Base-by-base conservation (phyloP, 2,329 filamentous ascomycete genomes). In the Karstenula rhodostoma region DNA sequence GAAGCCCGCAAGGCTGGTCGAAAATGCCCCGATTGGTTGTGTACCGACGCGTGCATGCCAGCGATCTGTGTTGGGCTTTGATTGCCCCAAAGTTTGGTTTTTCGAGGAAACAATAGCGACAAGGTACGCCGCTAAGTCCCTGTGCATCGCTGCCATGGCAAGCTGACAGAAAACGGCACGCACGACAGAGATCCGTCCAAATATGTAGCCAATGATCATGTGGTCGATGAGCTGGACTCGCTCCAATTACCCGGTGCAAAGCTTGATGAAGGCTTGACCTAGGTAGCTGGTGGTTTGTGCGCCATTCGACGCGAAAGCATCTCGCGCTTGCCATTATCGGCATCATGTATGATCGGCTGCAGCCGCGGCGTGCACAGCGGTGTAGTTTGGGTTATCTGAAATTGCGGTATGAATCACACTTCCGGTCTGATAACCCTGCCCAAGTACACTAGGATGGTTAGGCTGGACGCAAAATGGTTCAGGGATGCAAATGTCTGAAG, bases 81-180 rank as follows among this genome's bases (percentile, higher is more conserved):
- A 57, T 57, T 56, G 64, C 65, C 65, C 60, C 68, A 62, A 56
- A 68, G 60, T 66, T 49, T 64, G 67, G 62, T 62, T 58, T 52
- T 48, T 54, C 58, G 56, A 58, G 57, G 56, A 63, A 63, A 58
- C 57, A 46, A 56, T 61, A 58, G 59, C 58, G 56, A 37, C 58
- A 59, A 59, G 50, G 55, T 49, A 66, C 60, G 64, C 61, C 61
- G 47, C 54, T 33, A 56, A 35, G 53, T 66, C 60, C 64, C 67
- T 56, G 63, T 69, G 58, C 67, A 23, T 65, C 55, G 48, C 54
- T 62, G 59, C 60, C 64, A 66, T 58, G 62, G 60, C 48, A 57
- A 56, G 67, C 57, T 75, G 74, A 77, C 75, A 74, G 70, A 68
- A 76, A 77, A 77, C 75, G 73, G 73, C 67, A 74, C 62, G 66